Conservation (phyloP, 495 filamentous ascomycete species). For the Annulohypoxylon nitens region DNA sequence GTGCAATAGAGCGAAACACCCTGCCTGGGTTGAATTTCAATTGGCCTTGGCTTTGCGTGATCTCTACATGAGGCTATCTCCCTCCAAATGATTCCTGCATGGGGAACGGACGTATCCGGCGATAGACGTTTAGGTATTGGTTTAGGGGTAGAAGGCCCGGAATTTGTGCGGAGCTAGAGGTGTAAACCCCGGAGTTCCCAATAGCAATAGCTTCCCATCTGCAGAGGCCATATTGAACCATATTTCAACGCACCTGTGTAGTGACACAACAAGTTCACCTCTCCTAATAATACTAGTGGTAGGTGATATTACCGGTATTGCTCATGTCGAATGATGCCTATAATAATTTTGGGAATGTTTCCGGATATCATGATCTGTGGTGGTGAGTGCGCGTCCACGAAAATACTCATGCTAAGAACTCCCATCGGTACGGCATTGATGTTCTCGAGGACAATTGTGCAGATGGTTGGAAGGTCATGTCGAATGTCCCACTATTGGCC, state of each 20-base stretch:
- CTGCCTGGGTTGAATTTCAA: not conserved
- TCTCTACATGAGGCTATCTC: not conserved
- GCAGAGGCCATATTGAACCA: not conserved
- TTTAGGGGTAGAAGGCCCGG: conserved; percentile 21
- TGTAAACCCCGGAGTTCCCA: conserved; percentile 18
- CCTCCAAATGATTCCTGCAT: not conserved
- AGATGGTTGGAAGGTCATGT: too few relatives aligned
- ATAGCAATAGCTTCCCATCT: not conserved
- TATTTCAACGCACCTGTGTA: not conserved
- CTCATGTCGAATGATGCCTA: too few relatives aligned
- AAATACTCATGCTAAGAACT: too few relatives aligned
- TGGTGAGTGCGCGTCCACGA: too few relatives aligned
- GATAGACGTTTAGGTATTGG: not conserved
- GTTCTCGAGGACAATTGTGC: too few relatives aligned
- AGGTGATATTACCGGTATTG: too few relatives aligned
- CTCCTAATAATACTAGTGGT: too few relatives aligned
- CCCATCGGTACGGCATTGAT: too few relatives aligned
- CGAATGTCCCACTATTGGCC: too few relatives aligned
- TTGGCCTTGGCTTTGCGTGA: not conserved
- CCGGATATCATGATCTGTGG: too few relatives aligned
- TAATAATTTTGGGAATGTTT: too few relatives aligned
- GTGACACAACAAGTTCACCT: too few relatives aligned
- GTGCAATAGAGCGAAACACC: not conserved
- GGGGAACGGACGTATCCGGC: not conserved
- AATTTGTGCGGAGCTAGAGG: conserved; percentile 33